Base-by-base conservation (phyloP, 2,329 filamentous ascomycete species). In the Eutypella sp. region DNA sequence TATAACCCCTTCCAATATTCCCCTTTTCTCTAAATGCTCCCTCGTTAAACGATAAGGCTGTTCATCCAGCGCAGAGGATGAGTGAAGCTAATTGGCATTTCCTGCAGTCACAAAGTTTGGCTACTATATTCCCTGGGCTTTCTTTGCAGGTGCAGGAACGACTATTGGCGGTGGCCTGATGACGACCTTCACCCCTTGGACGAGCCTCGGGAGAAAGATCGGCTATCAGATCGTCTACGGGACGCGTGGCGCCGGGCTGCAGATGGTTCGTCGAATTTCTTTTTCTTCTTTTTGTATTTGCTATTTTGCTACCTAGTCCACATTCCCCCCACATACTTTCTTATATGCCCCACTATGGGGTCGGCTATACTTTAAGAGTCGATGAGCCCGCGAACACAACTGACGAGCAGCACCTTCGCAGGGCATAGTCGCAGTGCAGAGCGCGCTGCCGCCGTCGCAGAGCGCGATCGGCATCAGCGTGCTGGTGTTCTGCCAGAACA, bases 151-250 rank as follows among this genome's bases (percentile, higher is more conserved):
- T 11, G 41, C 46, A 5, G 47, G 53, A 25, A 55, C 54, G 2
- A 51, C 60, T 5, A 34, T 62, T 8, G 55, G 52, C 18, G 36
- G 47, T 11, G 61, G 59, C 2, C 33, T 64, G 20, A 56, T 62
- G 29, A 61, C 61, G 18, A 62, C 59, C 2, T 58, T 57, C 53
- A 34, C 49, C 2, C 53, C 56, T 2, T 31, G 41, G 23, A 62
- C 59, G 3, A 22, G 49, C 2, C 57, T 54, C 16, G 59, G 46
- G 7, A 48, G 55, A 40, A 60, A 58, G 57, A 54, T 61, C 22
- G 61, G 60, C 11, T 61, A 57, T 37, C 60, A 63, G 40, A 52
- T 64, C 22, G 25, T 64, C 9, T 53, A 55, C 36, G 61, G 60
- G 2, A 42, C 49, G 4, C 47, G 60, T 40, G 61, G 61, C 9